Conservation (phyloP, 1,284 basidiomycete genomes). For the Hypsizygus ulmarius region DNA sequence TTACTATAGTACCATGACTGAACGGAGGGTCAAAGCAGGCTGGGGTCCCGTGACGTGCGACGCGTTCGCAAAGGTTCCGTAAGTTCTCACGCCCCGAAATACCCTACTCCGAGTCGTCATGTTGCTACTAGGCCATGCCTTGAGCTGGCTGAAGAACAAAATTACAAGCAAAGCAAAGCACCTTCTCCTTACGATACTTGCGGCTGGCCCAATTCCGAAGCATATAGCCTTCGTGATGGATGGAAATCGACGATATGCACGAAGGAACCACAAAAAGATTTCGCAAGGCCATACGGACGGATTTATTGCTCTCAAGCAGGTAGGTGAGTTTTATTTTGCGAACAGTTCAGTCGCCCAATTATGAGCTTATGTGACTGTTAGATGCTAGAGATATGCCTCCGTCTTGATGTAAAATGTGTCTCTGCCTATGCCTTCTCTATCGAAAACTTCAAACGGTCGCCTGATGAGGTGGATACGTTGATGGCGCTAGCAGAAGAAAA, state of each 20-base stretch:
- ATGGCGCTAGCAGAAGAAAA: constrained; percentile 86
- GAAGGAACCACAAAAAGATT: constrained; percentile 62
- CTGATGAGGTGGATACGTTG: constrained; percentile 83
- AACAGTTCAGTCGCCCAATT: no score
- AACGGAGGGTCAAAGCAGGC: no score
- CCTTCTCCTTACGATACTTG: constrained; percentile 60
- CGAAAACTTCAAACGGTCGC: constrained; percentile 92
- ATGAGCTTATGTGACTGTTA: constrained; percentile 31
- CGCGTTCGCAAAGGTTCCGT: background rate
- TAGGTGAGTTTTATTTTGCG: constrained; percentile 40
- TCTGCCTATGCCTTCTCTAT: constrained; percentile 96
- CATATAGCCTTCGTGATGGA: constrained; percentile 99
- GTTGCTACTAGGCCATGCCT: constrained; percentile 10
- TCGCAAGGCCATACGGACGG: constrained; percentile 84
- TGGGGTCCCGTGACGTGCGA: background rate
- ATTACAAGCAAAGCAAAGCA: constrained; percentile 33
- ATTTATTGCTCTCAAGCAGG: constrained; percentile 78
- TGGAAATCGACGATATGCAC: constrained; percentile 92
- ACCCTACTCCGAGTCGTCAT: constrained; percentile 9
- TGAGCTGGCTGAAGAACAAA: constrained; percentile 33
- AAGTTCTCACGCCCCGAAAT: constrained; percentile 16
- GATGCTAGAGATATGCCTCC: constrained; percentile 82
- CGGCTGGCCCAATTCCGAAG: constrained; percentile 82
- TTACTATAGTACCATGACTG: no score
- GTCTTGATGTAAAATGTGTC: constrained; percentile 77